Percentiles rank a stretch among this genome's conserved stretches.
phyloP scores from a whole-genome alignment of 2,329 filamentous ascomycete genomes.

The Pseudocercospora macadamiae region DNA sequence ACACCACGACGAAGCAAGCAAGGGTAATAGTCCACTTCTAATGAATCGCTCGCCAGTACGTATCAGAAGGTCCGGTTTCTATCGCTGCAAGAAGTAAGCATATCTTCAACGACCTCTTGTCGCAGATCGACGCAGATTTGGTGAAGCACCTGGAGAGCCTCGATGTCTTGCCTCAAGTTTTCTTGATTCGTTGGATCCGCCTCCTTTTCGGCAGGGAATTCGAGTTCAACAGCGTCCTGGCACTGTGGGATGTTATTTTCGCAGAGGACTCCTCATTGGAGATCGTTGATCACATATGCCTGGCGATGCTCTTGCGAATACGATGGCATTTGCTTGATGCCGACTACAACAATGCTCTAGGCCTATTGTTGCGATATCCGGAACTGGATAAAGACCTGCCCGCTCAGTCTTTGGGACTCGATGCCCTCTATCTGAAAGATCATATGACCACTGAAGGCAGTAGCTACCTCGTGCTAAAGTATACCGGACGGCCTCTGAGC shows the following conservation, averaged over 20 bases:
- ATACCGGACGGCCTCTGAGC: constrained; percentile 56
- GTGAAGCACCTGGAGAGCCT: constrained; percentile 78
- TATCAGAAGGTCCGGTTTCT: constrained; percentile 54
- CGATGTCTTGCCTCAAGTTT: constrained; percentile 94
- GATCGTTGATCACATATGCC: constrained; percentile 85
- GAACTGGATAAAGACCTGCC: constrained; percentile 47
- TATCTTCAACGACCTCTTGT: constrained; percentile 82
- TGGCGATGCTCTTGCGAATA: constrained; percentile 90
- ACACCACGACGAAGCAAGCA: constrained; percentile 40
- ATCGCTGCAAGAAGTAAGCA: constrained; percentile 85
- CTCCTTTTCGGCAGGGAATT: constrained; percentile 93
- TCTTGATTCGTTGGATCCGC: constrained; percentile 95
- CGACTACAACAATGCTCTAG: constrained; percentile 84
- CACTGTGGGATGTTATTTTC: constrained; percentile 90
- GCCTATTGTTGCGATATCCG: constrained; percentile 82
- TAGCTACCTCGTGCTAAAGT: constrained; percentile 68
- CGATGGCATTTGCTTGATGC: constrained; percentile 85
- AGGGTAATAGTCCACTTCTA: neutral
- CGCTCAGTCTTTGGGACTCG: constrained; percentile 68
- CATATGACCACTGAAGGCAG: constrained; percentile 67
- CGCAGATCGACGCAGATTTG: constrained; percentile 79
- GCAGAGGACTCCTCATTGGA: constrained; percentile 79
- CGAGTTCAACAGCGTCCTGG: constrained; percentile 78
- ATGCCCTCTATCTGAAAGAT: constrained; percentile 74
- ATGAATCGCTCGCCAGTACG: constrained; percentile 17